phyloP scores from a whole-genome alignment of 2,329 filamentous ascomycete species.

The Zymoseptoria crescenta region DNA sequence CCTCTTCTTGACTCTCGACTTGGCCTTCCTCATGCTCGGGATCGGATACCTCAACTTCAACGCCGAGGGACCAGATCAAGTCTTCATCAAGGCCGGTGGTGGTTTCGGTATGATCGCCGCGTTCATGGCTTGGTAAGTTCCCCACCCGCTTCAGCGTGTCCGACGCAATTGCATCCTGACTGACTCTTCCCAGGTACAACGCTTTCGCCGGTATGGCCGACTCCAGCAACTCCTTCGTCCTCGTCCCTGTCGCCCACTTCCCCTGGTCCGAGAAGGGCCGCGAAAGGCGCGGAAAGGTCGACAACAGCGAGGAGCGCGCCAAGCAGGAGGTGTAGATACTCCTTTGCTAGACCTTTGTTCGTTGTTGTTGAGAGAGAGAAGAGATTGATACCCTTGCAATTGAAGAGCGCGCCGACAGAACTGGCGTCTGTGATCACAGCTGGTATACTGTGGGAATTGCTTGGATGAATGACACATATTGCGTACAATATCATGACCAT shows the following conservation, averaged over 20 bases:
- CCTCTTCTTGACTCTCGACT: slow-evolving; percentile 51
- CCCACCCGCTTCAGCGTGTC: not conserved
- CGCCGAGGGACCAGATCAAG: slow-evolving; percentile 31
- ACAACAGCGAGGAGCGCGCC: slow-evolving; percentile 35
- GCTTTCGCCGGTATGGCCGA: slow-evolving; percentile 49
- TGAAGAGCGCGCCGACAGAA: not conserved
- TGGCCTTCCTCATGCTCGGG: slow-evolving; percentile 52
- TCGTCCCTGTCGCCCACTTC: slow-evolving; percentile 87
- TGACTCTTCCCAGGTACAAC: slow-evolving; percentile 37
- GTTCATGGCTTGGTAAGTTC: slow-evolving; percentile 43
- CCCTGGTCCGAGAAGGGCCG: slow-evolving; percentile 80
- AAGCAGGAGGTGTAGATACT: slow-evolving; percentile 16
- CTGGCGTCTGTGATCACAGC: not conserved
- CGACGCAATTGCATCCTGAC: not conserved
- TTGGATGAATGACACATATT: not conserved
- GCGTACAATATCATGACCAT: not conserved
- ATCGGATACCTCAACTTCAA: slow-evolving; percentile 42
- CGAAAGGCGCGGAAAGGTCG: slow-evolving; percentile 44
- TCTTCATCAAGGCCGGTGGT: slow-evolving; percentile 46
- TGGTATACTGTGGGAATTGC: not conserved
- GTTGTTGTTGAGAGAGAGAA: too few species aligned
- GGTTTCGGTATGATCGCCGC: slow-evolving; percentile 47
- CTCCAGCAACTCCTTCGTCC: slow-evolving; percentile 66
- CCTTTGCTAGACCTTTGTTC: not conserved
- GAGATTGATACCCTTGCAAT: too few species aligned